These are phyloP conservation scores for Boechera retrofracta DNA, from an alignment of 345 rosid genomes.

Conservation along the genomic window DNA sequence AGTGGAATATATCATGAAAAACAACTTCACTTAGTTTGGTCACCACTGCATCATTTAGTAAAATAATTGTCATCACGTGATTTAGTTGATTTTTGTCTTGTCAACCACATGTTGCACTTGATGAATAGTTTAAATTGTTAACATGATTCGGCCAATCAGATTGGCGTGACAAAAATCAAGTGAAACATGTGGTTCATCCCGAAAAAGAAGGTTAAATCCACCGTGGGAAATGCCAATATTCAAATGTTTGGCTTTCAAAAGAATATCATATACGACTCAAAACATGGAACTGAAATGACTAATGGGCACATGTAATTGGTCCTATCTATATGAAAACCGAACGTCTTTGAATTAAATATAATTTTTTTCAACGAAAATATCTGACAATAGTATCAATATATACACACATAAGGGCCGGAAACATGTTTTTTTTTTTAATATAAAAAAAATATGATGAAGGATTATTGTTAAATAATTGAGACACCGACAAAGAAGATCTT, in stretches of 20 bases:
- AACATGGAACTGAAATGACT: not conserved
- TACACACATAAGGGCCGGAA: too few relatives aligned
- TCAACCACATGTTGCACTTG: not conserved
- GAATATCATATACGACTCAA: not conserved
- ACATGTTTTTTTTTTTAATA: not conserved
- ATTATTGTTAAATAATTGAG: too few relatives aligned
- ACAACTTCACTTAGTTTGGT: conserved; percentile 17
- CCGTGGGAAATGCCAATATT: conserved; percentile 23
- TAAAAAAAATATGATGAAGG: too few relatives aligned
- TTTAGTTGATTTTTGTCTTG: not conserved
- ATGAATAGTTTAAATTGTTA: not conserved
- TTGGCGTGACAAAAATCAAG: not conserved
- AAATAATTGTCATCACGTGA: conserved; percentile 13
- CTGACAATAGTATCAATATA: too few relatives aligned
- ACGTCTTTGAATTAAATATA: not conserved
- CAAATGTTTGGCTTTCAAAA: conserved; percentile 8
- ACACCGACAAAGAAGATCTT: not conserved
- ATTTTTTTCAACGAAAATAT: not conserved
- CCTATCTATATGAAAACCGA: not conserved
- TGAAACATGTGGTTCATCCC: not conserved
- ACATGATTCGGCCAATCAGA: conserved; percentile 7
- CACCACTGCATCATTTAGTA: not conserved
- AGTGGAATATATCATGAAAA: not conserved
- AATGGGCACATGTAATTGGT: conserved; percentile 2
- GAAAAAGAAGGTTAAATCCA: not conserved